These are phyloP conservation scores for Trichoderma orchidacearum DNA, from an alignment of 495 filamentous ascomycete genomes.

Conservation along the genomic window DNA sequence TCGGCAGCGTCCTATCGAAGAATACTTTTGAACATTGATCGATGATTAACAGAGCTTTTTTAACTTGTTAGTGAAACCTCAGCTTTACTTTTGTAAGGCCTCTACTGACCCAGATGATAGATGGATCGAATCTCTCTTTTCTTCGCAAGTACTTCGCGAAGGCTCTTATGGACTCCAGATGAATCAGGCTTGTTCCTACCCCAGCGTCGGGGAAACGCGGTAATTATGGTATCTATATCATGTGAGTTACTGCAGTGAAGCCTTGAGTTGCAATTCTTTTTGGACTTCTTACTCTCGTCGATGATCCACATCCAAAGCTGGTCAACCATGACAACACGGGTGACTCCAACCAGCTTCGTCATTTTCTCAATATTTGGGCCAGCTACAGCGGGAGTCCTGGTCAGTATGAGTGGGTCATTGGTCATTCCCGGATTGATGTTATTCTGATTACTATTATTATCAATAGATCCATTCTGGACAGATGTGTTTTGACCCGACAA, in stretches of 20 bases:
- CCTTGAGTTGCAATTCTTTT: too few species aligned
- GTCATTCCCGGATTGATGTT: constrained; percentile 5
- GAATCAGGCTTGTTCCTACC: constrained; percentile 53
- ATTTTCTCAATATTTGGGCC: too few species aligned
- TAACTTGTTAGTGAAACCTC: too few species aligned
- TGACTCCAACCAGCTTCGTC: constrained; percentile 24
- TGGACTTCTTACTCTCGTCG: constrained; percentile 27
- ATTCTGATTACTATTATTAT: too few species aligned
- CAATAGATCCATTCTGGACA: too few species aligned
- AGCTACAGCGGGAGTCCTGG: too few species aligned
- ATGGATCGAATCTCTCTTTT: constrained; percentile 53
- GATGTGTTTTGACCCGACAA: too few species aligned
- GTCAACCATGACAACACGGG: constrained; percentile 62
- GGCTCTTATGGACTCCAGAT: constrained; percentile 48
- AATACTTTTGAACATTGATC: constrained; percentile 51
- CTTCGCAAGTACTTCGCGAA: constrained; percentile 23
- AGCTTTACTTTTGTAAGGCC: too few species aligned
- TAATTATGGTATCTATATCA: too few species aligned
- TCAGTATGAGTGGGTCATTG: neutral
- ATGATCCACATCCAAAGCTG: constrained; percentile 67
- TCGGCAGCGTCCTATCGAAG: constrained; percentile 42
- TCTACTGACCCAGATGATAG: constrained; percentile 53
- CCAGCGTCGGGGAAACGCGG: constrained; percentile 58
- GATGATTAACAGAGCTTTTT: constrained; percentile 52
- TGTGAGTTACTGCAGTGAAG: too few species aligned